A percentile compares a stretch with the other conserved stretches of the same genome.
phyloP scores from a whole-genome alignment of 768 basidiomycete species.

The Erythrobasidium yunnanense region DNA sequence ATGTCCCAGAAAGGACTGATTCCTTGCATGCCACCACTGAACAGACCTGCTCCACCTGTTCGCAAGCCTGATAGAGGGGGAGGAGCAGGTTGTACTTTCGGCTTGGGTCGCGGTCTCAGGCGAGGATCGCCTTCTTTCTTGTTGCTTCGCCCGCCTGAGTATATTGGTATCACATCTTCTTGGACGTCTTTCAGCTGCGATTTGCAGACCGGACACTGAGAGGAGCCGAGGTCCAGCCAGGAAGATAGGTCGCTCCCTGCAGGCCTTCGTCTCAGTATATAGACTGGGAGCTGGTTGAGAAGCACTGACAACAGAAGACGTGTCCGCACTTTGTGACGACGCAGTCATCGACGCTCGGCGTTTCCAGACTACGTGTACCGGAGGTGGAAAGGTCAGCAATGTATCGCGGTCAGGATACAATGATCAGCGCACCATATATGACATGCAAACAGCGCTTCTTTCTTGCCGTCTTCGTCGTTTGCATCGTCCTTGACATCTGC shows the following conservation, averaged over 20 bases:
- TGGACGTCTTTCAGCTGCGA: conserved; percentile 19
- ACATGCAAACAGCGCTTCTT: conserved; percentile 10
- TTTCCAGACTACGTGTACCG: conserved; percentile 2
- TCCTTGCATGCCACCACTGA: not conserved
- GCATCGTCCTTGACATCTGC: no score
- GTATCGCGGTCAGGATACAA: not conserved
- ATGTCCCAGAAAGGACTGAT: not conserved
- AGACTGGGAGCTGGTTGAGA: not conserved
- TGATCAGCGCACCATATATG: conserved; percentile 6
- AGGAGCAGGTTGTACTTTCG: not conserved
- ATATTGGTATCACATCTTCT: conserved; percentile 25
- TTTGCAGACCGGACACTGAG: conserved; percentile 25
- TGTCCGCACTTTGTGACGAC: conserved; percentile 23
- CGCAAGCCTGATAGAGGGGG: not conserved
- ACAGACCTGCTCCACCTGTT: not conserved
- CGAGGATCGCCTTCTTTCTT: conserved; percentile 17
- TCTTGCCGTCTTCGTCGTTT: no score
- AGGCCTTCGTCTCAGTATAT: not conserved
- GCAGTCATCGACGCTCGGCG: not conserved
- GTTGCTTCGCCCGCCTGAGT: not conserved
- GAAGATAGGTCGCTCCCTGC: conserved; percentile 20
- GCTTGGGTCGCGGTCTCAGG: conserved; percentile 12
- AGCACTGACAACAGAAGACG: conserved; percentile 16
- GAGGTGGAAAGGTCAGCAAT: not conserved
- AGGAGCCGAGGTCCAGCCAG: conserved; percentile 16